Percentiles rank a stretch among this genome's conserved stretches.
Evolutionary conservation across 2,329 filamentous ascomycete species (phyloP).

Genomic region (Pezicula rhizophila): DNA sequence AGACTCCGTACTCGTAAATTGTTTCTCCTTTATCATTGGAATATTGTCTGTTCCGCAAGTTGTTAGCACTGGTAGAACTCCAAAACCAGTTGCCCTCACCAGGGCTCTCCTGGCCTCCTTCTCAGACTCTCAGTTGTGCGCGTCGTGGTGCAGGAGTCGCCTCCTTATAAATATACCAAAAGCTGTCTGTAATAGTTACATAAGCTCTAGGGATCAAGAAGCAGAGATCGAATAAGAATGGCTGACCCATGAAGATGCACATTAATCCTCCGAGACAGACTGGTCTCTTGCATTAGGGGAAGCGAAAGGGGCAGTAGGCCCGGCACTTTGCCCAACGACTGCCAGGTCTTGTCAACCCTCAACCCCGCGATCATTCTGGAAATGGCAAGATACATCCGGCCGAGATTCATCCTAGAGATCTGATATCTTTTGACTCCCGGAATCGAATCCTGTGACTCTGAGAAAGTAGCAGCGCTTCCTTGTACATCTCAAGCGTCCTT

Average conservation of each 20-base stretch:
- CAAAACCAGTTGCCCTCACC: no score
- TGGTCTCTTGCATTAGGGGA: neutral
- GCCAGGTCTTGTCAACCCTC: neutral
- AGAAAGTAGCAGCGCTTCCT: neutral
- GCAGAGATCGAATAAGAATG: no score
- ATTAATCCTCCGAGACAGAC: slow-evolving; percentile 2
- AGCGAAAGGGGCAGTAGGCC: neutral
- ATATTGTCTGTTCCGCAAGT: no score
- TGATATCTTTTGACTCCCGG: neutral
- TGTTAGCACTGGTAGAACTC: no score
- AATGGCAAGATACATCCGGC: neutral
- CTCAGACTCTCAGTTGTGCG: no score
- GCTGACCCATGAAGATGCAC: neutral
- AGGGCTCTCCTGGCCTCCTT: no score
- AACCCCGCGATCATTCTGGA: neutral
- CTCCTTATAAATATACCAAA: no score
- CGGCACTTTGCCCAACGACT: neutral
- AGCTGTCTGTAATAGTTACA: no score
- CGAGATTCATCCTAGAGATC: neutral
- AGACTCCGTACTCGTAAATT: no score
- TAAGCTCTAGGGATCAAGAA: no score
- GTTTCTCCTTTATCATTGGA: no score
- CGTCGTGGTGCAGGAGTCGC: no score
- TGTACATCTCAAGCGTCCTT: neutral
- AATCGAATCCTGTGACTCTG: neutral